A percentile compares a stretch with the other conserved stretches of the same genome.
phyloP scores from a whole-genome alignment of 257 asterid genomes.

The Thymus mandschuricus region DNA sequence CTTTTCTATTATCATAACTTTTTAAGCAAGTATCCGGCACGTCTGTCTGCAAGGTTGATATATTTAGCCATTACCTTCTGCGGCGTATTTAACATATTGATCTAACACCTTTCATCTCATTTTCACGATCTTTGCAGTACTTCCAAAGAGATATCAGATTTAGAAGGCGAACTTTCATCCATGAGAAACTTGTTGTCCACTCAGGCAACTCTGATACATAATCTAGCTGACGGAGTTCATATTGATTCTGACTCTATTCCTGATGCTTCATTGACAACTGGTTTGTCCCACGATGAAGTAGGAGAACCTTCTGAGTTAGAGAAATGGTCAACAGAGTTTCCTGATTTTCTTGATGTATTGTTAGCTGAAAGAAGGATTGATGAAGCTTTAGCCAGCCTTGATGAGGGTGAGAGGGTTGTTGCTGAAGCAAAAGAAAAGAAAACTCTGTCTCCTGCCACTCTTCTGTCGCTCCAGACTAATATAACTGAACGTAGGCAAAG shows the following conservation, averaged over 20 bases:
- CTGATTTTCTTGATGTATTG: slow-evolving; percentile 90
- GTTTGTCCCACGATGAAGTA: slow-evolving; percentile 49
- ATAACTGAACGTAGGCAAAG: slow-evolving; percentile 81
- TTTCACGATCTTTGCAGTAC: slow-evolving; percentile 59
- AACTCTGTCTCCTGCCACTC: slow-evolving; percentile 47
- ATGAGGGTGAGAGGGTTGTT: slow-evolving; percentile 77
- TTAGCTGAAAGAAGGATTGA: slow-evolving; percentile 97
- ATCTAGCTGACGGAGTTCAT: slow-evolving; percentile 94
- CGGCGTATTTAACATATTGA: slow-evolving; percentile 21
- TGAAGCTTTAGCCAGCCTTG: slow-evolving; percentile 87
- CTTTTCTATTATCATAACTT: neutral
- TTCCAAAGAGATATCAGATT: slow-evolving; percentile 97
- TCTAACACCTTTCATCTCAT: slow-evolving; percentile 12
- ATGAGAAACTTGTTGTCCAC: slow-evolving; percentile 97
- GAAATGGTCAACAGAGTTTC: slow-evolving; percentile 81
- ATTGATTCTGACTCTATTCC: slow-evolving; percentile 58
- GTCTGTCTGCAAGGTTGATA: slow-evolving; percentile 9
- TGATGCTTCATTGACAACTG: slow-evolving; percentile 49
- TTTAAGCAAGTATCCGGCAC: neutral
- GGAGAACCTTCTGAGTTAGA: slow-evolving; percentile 79
- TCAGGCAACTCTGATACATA: slow-evolving; percentile 88
- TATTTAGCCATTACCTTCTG: slow-evolving; percentile 9
- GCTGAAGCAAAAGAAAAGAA: slow-evolving; percentile 75
- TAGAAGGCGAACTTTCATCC: slow-evolving; percentile 98
- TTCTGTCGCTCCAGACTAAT: slow-evolving; percentile 64